These are phyloP conservation scores for Phytopythium delawarense DNA, from an alignment of 352 stramenopile genomes.

Conservation along the genomic window DNA sequence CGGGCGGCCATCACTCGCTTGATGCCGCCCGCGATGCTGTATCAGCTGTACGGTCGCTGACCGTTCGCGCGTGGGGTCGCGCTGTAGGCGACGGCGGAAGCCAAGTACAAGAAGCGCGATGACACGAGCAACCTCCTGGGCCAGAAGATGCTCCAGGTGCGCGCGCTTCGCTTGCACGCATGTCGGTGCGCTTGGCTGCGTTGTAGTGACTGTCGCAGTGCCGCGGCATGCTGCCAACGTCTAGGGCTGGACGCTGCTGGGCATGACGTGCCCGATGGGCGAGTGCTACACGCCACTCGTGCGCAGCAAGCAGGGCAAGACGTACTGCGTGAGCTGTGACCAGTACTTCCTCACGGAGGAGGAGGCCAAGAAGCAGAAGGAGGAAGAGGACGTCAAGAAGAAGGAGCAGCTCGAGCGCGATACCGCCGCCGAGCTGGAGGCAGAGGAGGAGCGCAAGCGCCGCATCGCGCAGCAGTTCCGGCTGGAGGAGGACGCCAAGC, in stretches of 20 bases:
- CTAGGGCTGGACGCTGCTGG: slow-evolving; percentile 78
- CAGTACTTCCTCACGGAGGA: slow-evolving; percentile 76
- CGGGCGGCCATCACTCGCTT: too few relatives aligned
- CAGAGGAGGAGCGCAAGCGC: slow-evolving; percentile 28
- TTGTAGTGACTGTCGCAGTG: not conserved
- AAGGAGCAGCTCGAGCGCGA: slow-evolving; percentile 20
- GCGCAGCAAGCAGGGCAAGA: slow-evolving; percentile 72
- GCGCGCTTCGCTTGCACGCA: not conserved
- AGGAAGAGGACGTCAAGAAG: slow-evolving; percentile 18
- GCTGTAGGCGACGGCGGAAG: slow-evolving; percentile 14
- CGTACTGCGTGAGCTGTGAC: slow-evolving; percentile 76
- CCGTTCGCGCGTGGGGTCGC: not conserved
- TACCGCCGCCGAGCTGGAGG: slow-evolving; percentile 39
- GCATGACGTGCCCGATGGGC: slow-evolving; percentile 52
- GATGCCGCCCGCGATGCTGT: too few relatives aligned
- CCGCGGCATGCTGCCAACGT: not conserved
- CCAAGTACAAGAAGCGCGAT: slow-evolving; percentile 63
- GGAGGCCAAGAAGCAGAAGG: slow-evolving; percentile 50
- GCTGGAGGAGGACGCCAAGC: slow-evolving; percentile 60
- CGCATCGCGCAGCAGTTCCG: slow-evolving; percentile 64
- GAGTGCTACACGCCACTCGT: slow-evolving; percentile 79
- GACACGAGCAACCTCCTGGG: slow-evolving; percentile 69
- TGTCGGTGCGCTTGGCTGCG: not conserved
- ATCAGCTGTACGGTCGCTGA: not conserved
- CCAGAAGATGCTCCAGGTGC: slow-evolving; percentile 79